Base-by-base conservation (phyloP, 148 eudicot genomes). In the Dysphania ambrosioides region DNA sequence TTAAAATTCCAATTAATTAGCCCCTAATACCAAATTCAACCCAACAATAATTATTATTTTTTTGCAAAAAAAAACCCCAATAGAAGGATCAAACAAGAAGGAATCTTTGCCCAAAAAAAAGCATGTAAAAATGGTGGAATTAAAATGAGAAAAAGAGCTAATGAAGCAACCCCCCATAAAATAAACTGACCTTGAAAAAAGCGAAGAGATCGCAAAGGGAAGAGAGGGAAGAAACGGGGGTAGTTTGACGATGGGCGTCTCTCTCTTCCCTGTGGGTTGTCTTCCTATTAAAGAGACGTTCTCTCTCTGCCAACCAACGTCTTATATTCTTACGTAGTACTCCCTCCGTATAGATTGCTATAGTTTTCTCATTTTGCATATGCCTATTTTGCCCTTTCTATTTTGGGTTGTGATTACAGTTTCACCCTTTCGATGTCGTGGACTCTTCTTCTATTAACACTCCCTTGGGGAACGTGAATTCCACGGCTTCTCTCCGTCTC, bases 301-400 rank as follows among this genome's bases (percentile, higher is more conserved):
- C 78, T 70, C 81, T 74, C 81, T 80, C 83, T 47, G 77, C 82
- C 83, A 81, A 83, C 84, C 51, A 80, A 77, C 83, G 77, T 59
- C 77, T 74, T 56, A 61, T 81, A n/a, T n/a, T n/a, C n/a, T n/a
- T n/a, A n/a, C n/a, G n/a, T n/a, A n/a, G n/a, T n/a, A n/a, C n/a
- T n/a, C n/a, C n/a, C n/a, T n/a, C n/a, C n/a, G n/a, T 77, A 59
- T 76, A 75, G 65, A 77, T 73, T 71, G 74, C 56, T n/a, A 74
- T 67, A 57, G 77, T 66, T 59, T 72, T 42, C 47, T 6, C 1
- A 4, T 34, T 35, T 8, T n/a, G 2, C 13, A 13, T 47, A 13
- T 78, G 24, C 78, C 84, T n/a, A 32, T 70, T 63, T 65, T 78
- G 51, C 75, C 81, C 81, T 35, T n/a, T 26, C 0, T 27, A n/a